Conservation (phyloP, 2,329 filamentous ascomycete genomes). For the Sporothrix phasma region DNA sequence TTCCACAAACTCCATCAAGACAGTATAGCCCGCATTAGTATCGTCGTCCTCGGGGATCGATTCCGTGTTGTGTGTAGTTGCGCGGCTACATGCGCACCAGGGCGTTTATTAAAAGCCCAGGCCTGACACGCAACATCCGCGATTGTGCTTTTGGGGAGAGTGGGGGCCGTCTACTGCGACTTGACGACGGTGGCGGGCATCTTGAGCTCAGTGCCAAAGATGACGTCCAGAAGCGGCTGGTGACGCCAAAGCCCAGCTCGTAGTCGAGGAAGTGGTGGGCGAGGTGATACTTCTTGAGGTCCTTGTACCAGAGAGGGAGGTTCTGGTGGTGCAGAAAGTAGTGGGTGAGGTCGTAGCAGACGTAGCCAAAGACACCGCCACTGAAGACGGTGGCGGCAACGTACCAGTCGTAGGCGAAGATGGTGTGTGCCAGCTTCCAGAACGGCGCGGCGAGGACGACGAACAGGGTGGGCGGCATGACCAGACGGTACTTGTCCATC, state of each 20-base stretch:
- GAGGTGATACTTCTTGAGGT: conserved; percentile 94
- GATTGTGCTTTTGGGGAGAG: neutral
- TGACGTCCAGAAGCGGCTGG: conserved; percentile 84
- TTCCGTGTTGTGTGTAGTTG: neutral
- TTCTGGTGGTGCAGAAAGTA: conserved; percentile 97
- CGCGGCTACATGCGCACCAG: neutral
- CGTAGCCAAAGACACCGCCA: conserved; percentile 89
- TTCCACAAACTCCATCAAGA: neutral
- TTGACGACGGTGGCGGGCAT: conserved; percentile 26
- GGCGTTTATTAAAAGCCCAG: neutral
- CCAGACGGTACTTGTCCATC: conserved; percentile 96
- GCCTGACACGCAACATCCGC: neutral
- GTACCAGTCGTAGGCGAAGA: conserved; percentile 82
- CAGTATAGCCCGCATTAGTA: neutral
- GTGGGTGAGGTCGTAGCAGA: conserved; percentile 94
- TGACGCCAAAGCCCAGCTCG: conserved; percentile 94
- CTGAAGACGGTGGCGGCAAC: conserved; percentile 69
- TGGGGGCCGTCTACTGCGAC: conserved; percentile 22
- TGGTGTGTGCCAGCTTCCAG: conserved; percentile 75
- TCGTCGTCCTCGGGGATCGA: no score
- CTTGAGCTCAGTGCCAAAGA: conserved; percentile 79
- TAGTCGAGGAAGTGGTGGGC: conserved; percentile 97
- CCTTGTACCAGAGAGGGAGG: conserved; percentile 79
- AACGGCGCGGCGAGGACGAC: conserved; percentile 75
- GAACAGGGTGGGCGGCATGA: conserved; percentile 93